phyloP scores from a whole-genome alignment of 139 green algal genomes.

The Chlamydomonas sphaeroides region DNA sequence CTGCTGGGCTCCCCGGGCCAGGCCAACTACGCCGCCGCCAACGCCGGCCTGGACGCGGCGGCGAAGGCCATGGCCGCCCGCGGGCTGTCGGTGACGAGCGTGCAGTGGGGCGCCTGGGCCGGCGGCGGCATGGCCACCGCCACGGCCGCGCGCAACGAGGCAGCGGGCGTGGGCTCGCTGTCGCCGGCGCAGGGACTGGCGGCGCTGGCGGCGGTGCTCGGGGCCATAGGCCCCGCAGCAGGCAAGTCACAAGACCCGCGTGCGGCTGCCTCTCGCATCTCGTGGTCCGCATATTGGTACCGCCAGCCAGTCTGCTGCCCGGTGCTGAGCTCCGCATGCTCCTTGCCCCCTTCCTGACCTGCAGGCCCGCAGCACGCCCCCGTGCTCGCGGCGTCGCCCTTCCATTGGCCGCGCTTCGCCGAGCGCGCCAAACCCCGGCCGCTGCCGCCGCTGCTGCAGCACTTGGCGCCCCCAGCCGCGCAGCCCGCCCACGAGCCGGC shows the following conservation, averaged over 20 bases:
- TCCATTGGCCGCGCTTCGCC: constrained; percentile 55
- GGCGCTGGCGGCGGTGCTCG: constrained; percentile 58
- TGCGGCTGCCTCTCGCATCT: background rate
- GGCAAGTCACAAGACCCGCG: too few relatives aligned
- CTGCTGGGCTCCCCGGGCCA: constrained; percentile 87
- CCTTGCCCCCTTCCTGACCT: too few relatives aligned
- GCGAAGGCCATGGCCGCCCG: background rate
- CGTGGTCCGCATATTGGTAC: too few relatives aligned
- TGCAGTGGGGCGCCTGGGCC: constrained; percentile 82
- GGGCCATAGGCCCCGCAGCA: background rate
- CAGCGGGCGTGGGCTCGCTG: constrained; percentile 68
- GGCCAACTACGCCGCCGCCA: constrained; percentile 85
- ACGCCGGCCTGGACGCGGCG: constrained; percentile 51
- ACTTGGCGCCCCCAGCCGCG: background rate
- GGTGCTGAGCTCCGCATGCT: too few relatives aligned
- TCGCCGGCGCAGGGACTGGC: constrained; percentile 52
- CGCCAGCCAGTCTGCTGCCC: too few relatives aligned
- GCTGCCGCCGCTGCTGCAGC: constrained; percentile 2
- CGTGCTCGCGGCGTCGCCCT: constrained; percentile 55
- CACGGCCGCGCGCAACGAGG: constrained; percentile 63
- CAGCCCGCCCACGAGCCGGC: too few relatives aligned
- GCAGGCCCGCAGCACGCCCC: too few relatives aligned
- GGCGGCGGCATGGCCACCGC: constrained; percentile 64
- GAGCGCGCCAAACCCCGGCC: background rate
- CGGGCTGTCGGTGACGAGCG: constrained; percentile 47